phyloP scores from a whole-genome alignment of 2,329 filamentous ascomycete species.

The Fusarium anthophilum region DNA sequence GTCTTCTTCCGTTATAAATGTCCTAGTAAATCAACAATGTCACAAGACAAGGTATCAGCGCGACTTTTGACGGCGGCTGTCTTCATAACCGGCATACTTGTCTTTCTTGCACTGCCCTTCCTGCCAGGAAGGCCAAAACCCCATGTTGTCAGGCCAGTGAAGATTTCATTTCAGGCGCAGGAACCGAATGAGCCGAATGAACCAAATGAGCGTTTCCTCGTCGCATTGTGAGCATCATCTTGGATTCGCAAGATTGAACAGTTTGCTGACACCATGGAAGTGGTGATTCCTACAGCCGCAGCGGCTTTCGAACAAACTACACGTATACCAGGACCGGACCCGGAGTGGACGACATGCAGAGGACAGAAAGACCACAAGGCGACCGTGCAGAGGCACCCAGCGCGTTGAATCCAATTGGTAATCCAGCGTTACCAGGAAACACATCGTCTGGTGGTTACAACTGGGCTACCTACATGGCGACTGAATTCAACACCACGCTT shows the following conservation, averaged over 20 bases:
- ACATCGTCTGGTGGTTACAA: neutral
- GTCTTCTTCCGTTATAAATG: neutral
- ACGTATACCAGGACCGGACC: neutral
- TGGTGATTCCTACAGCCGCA: neutral
- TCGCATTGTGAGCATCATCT: neutral
- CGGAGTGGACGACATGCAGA: neutral
- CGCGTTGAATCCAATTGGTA: neutral
- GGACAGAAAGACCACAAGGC: neutral
- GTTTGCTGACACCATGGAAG: neutral
- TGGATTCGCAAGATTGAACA: neutral
- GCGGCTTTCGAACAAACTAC: neutral
- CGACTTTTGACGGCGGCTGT: neutral
- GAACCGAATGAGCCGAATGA: neutral
- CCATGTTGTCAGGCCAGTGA: neutral
- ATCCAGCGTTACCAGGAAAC: neutral
- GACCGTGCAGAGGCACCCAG: neutral
- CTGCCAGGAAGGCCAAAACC: neutral
- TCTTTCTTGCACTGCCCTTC: neutral
- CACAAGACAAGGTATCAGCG: neutral
- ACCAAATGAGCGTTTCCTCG: neutral
- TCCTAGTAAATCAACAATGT: neutral
- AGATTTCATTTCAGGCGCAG: fast-evolving
- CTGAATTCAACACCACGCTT: neutral
- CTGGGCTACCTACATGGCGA: neutral
- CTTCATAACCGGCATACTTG: neutral